Percentiles rank a stretch among this genome's conserved stretches.
phyloP scores from a whole-genome alignment of 2,329 filamentous ascomycete species.

The Fusarium sp. region DNA sequence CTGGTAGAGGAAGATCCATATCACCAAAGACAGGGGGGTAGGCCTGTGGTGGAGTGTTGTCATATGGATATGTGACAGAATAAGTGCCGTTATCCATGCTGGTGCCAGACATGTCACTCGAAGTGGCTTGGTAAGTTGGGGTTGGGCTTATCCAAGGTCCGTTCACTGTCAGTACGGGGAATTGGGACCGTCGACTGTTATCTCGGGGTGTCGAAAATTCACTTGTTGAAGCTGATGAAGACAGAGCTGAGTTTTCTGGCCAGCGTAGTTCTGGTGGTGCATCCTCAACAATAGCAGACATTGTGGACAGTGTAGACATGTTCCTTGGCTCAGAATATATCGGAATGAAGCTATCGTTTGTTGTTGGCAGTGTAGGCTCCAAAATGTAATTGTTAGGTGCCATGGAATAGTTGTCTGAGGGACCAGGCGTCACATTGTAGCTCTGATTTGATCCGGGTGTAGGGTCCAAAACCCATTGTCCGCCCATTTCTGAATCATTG shows the following conservation, averaged over 20 bases:
- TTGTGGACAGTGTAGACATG: constrained; percentile 39
- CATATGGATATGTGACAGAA: constrained; percentile 48
- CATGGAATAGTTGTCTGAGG: constrained; percentile 41
- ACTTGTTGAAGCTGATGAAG: constrained; percentile 62
- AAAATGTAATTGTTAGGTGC: constrained; percentile 42
- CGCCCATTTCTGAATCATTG: constrained; percentile 26
- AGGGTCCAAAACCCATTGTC: constrained; percentile 42
- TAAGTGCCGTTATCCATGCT: constrained; percentile 42
- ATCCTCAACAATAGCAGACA: constrained; percentile 44
- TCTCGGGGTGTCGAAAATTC: constrained; percentile 62
- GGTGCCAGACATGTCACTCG: constrained; percentile 32
- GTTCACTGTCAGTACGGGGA: constrained; percentile 47
- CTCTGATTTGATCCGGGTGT: constrained; percentile 21
- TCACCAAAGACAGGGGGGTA: constrained; percentile 54
- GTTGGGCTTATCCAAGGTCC: constrained; percentile 52
- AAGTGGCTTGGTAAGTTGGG: constrained; percentile 44
- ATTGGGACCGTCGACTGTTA: constrained; percentile 47
- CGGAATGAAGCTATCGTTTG: constrained; percentile 31
- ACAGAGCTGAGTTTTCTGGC: constrained; percentile 56
- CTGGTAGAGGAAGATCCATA: constrained; percentile 50
- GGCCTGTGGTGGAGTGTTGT: constrained; percentile 47
- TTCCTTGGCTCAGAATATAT: constrained; percentile 43
- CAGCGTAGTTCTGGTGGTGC: constrained; percentile 42
- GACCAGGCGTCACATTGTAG: constrained; percentile 28
- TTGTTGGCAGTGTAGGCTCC: constrained; percentile 31